Conservation (phyloP, 148 eudicot genomes). For the Vaccinium darrowii region DNA sequence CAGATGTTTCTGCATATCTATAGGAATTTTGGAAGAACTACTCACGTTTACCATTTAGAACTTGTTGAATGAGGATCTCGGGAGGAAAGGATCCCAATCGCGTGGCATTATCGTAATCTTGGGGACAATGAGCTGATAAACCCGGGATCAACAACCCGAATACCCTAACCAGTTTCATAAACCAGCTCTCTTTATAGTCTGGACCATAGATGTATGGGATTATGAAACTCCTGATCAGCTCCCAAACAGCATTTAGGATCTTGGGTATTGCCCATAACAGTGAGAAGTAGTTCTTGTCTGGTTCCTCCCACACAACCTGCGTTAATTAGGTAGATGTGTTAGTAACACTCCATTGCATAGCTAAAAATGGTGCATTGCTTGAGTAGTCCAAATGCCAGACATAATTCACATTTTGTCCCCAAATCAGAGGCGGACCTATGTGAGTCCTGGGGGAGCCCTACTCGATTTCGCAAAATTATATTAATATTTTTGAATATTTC, state of each 20-base stretch:
- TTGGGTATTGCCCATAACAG: conserved; percentile 50
- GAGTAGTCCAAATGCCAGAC: too few relatives aligned
- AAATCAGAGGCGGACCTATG: too few relatives aligned
- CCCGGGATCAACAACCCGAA: conserved; percentile 62
- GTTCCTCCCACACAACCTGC: conserved; percentile 59
- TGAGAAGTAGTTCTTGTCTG: conserved; percentile 76
- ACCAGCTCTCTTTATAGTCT: conserved; percentile 51
- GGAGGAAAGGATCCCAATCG: conserved; percentile 34
- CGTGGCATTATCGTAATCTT: conserved; percentile 58
- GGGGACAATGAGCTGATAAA: conserved; percentile 63
- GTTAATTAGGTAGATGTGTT: neutral
- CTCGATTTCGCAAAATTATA: too few relatives aligned
- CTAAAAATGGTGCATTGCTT: neutral
- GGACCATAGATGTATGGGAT: conserved; percentile 43
- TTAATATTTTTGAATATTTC: too few relatives aligned
- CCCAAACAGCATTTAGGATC: conserved; percentile 59
- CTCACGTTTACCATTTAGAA: neutral
- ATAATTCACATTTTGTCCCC: too few relatives aligned
- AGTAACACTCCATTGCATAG: neutral
- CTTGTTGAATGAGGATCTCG: neutral
- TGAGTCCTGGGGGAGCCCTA: too few relatives aligned
- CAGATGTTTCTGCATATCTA: too few relatives aligned
- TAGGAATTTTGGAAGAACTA: neutral
- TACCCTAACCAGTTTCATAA: conserved; percentile 34
- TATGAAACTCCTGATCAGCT: conserved; percentile 59